phyloP scores from a whole-genome alignment of 1,284 basidiomycete genomes.

The Ganoderma lingzhi region DNA sequence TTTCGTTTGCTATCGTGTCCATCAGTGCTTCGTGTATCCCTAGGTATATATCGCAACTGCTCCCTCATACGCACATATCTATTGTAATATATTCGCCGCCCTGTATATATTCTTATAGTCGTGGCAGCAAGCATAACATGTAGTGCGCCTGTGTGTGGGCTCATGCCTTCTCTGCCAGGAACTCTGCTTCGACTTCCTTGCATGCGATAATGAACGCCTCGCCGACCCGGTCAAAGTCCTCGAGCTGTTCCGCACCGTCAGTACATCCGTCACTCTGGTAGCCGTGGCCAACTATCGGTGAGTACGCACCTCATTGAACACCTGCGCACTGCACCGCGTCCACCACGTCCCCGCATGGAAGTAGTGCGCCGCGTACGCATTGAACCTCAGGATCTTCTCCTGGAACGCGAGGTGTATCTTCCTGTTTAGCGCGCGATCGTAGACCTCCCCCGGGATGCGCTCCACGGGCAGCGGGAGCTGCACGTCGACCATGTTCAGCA shows the following conservation, averaged over 20 bases:
- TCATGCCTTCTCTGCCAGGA: neutral
- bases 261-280: neutral
- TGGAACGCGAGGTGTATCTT: slow-evolving; percentile 11
- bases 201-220: neutral
- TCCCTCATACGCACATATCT: slow-evolving; percentile 4
- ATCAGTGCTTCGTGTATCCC: slow-evolving; percentile 5
- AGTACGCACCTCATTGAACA: slow-evolving; percentile 64
- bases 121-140: neutral
- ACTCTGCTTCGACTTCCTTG: neutral
- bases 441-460: neutral
- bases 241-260: neutral
- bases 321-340: slow-evolving; percentile 74
- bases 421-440: neutral
- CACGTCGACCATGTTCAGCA: slow-evolving; percentile 80
- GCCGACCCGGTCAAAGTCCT: neutral
- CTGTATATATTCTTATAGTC: neutral
- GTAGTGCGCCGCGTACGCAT: slow-evolving; percentile 52
- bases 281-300: neutral
- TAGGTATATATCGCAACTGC: slow-evolving; percentile 8
- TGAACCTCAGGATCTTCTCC: slow-evolving; percentile 51
- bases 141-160: neutral
- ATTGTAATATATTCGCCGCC: slow-evolving; percentile 4
- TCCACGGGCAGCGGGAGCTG: slow-evolving; percentile 26
- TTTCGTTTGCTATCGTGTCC: slow-evolving; percentile 1
- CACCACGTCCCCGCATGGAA: slow-evolving; percentile 74